A percentile compares a stretch with the other conserved stretches of the same genome.
Evolutionary conservation across 306 rosid genomes (phyloP).

Genomic region (Comarum palustre): DNA sequence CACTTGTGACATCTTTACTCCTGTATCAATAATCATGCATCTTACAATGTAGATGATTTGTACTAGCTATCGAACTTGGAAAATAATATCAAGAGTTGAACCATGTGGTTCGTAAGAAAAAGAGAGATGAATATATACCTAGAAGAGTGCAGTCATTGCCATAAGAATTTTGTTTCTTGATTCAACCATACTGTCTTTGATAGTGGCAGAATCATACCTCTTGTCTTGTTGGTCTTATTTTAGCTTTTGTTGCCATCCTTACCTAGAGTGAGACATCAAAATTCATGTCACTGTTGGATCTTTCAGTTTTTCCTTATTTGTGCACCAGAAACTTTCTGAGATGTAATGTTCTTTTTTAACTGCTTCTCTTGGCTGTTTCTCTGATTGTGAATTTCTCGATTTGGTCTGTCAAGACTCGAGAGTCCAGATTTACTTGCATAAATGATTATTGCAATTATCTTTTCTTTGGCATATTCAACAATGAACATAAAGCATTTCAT

Average conservation of each 20-base stretch:
- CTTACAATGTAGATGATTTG: background rate
- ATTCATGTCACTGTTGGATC: background rate
- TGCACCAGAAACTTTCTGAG: background rate
- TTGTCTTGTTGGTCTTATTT: background rate
- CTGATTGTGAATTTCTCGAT: background rate
- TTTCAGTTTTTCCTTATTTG: background rate
- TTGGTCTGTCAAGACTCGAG: background rate
- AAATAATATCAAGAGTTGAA: background rate
- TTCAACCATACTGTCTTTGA: background rate
- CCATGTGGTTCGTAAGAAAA: too few relatives aligned
- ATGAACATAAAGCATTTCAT: background rate
- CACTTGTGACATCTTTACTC: conserved; percentile 4
- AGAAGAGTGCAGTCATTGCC: background rate
- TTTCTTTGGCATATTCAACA: background rate
- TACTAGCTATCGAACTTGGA: background rate
- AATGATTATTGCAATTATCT: background rate
- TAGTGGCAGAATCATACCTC: background rate
- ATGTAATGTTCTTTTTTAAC: background rate
- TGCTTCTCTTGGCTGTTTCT: background rate
- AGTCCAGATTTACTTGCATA: background rate
- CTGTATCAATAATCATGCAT: background rate
- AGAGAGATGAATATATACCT: too few relatives aligned
- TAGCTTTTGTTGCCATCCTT: background rate
- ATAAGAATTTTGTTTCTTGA: background rate
- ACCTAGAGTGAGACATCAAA: background rate